phyloP scores from a whole-genome alignment of 306 rosid genomes.

The Quercus wislizeni region DNA sequence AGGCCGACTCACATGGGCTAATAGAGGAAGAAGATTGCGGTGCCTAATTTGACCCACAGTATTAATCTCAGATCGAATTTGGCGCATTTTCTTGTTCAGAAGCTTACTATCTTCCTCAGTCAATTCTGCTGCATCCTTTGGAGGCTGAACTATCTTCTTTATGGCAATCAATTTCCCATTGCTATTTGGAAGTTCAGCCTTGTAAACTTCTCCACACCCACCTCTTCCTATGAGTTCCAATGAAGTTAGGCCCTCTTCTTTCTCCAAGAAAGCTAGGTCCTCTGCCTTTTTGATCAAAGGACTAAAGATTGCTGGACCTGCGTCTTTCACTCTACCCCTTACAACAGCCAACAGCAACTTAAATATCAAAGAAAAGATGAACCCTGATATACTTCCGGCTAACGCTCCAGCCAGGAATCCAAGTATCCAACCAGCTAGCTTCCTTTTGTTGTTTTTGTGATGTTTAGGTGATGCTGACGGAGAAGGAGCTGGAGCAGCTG shows the following conservation, averaged over 20 bases:
- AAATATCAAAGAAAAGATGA: conserved; percentile 59
- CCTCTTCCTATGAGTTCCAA: conserved; percentile 69
- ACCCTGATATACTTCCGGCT: conserved; percentile 61
- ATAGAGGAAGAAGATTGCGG: conserved; percentile 70
- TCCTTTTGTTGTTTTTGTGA: conserved; percentile 34
- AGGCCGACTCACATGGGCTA: conserved; percentile 77
- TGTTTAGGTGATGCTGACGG: not conserved
- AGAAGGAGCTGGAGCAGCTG: conserved; percentile 32
- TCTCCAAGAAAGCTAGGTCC: conserved; percentile 78
- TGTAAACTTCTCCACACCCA: conserved; percentile 86
- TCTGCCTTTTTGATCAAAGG: conserved; percentile 60
- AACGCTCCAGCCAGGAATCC: conserved; percentile 77
- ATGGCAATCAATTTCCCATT: conserved; percentile 70
- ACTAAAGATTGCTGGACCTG: conserved; percentile 72
- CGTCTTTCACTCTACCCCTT: conserved; percentile 50
- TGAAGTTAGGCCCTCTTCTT: conserved; percentile 61
- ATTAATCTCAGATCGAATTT: conserved; percentile 72
- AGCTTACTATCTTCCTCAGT: conserved; percentile 67
- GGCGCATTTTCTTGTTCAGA: conserved; percentile 78
- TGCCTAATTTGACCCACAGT: conserved; percentile 90
- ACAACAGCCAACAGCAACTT: conserved; percentile 52
- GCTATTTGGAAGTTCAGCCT: conserved; percentile 65
- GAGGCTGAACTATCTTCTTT: conserved; percentile 75
- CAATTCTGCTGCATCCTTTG: conserved; percentile 54
- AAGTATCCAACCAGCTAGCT: conserved; percentile 55